Evolutionary conservation across 129 eudicot genomes (phyloP), one percentile per base, ranked within the genome.

Genomic region (Helianthus tuberosus): DNA sequence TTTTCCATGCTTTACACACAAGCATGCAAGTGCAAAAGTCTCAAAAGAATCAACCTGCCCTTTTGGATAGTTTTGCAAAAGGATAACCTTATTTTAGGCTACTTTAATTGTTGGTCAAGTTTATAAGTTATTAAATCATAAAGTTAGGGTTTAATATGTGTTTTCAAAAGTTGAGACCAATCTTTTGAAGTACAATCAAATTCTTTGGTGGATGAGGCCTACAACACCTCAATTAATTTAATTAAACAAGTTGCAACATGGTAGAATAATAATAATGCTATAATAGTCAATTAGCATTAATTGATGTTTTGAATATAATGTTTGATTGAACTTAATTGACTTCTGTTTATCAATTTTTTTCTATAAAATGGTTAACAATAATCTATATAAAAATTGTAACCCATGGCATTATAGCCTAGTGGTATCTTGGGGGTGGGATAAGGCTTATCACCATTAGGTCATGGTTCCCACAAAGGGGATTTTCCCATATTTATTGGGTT

Each of bases 161-260:
- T 57, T 77, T 69, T 86, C 20, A 20, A 83, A 86, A 83, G 91
- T 83, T 77, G 58, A 36, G 86, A 69, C 82, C 71, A 70, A 78
- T 70, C 29, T 77, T 47, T 46, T 5, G 57, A 38, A 58, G 39
- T 25, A 11, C 39, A 58, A 58, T 58, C 64, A 58, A 27, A 11
- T 58, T 58, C 39, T 58, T 57, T 7, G 63, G 63, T 57, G 35
- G 14, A 57, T 9, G 38, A 11, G 15, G 64, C 38, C 39, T 8
- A 55, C 64, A 23, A 23, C 62, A 58, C n/a, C 38, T 23, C 64
- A 58, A 17, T 54, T 71, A 39, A 20, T 39, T 54, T 38, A 36
- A 54, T 17, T 58, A 71, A 58, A 71, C 66, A 44, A 16, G 35
- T 10, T 38, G 51, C 61, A 71, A 14, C 35, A 38, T 15, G 29